phyloP scores from a whole-genome alignment of 257 asterid genomes.

The Gentiana macrophylla region DNA sequence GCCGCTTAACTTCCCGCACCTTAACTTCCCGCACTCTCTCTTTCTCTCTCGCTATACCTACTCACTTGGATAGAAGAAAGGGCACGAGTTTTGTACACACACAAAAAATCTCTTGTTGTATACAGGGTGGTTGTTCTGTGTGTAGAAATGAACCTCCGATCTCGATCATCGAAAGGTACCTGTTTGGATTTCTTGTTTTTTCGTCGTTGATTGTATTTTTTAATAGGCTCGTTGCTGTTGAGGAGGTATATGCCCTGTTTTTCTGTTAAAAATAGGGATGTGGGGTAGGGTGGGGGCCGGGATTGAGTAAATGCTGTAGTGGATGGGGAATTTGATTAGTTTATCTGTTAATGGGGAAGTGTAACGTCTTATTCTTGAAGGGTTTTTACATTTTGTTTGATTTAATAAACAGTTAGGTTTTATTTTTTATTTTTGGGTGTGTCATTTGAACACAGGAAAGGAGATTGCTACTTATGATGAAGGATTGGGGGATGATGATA shows the following conservation, averaged over 20 bases:
- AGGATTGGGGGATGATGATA: slow-evolving; percentile 2
- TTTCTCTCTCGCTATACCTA: background rate
- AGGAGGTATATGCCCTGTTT: background rate
- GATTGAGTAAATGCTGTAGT: background rate
- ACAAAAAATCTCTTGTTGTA: too few relatives aligned
- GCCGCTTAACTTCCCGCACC: slow-evolving; percentile 7
- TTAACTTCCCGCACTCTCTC: background rate
- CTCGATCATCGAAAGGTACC: slow-evolving; percentile 10
- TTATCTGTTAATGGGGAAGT: background rate
- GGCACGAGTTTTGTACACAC: background rate
- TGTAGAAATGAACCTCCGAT: slow-evolving; percentile 11
- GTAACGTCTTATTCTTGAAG: too few relatives aligned
- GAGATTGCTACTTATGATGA: background rate
- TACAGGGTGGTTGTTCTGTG: too few relatives aligned
- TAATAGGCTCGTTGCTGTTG: background rate
- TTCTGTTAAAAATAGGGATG: background rate
- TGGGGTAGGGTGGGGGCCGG: background rate
- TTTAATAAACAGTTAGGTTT: background rate
- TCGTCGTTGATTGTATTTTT: too few relatives aligned
- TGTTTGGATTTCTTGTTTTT: too few relatives aligned
- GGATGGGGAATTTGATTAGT: background rate
- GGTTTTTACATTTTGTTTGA: background rate
- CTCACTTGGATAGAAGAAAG: background rate
- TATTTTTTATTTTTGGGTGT: background rate
- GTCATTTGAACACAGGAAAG: slow-evolving; percentile 6